A percentile compares a stretch with the other conserved stretches of the same genome.
These are phyloP conservation scores for Fraxinus excelsior DNA, from an alignment of 257 asterid species.

Conservation along the genomic window DNA sequence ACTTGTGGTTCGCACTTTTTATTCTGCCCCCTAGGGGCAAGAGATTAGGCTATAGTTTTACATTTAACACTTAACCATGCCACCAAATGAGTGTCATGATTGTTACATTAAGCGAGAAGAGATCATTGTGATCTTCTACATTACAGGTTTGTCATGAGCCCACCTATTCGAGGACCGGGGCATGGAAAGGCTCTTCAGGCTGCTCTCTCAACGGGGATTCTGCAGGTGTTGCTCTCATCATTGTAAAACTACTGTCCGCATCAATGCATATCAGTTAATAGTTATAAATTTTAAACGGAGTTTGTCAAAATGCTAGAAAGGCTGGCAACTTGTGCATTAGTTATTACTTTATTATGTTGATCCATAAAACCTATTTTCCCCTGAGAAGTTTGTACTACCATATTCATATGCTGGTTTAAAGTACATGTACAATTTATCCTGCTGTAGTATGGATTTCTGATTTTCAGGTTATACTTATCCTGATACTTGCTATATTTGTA, in stretches of 20 bases:
- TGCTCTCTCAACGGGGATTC: conserved; percentile 84
- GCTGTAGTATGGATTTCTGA: background rate
- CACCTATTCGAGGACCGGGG: conserved; percentile 91
- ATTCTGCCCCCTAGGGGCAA: too few relatives aligned
- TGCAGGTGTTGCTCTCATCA: conserved; percentile 61
- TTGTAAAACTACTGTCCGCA: conserved; percentile 3
- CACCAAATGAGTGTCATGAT: conserved; percentile 9
- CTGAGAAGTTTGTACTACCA: background rate
- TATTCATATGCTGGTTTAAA: background rate
- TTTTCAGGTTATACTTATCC: background rate
- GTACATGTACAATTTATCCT: background rate
- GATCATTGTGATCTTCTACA: conserved; percentile 1
- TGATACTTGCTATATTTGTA: background rate
- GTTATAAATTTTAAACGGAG: background rate
- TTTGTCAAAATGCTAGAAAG: background rate
- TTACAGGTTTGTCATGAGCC: conserved; percentile 92
- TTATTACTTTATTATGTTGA: background rate
- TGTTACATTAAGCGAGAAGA: conserved; percentile 10
- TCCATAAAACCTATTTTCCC: background rate
- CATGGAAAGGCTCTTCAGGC: conserved; percentile 96
- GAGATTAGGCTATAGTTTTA: too few relatives aligned
- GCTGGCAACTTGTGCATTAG: background rate
- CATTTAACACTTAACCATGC: conserved; percentile 3
- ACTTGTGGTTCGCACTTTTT: too few relatives aligned
- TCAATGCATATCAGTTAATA: conserved; percentile 1